These are phyloP conservation scores for Chloranthus sessilifolius DNA, from an alignment of 164 flowering plant species.

Conservation along the genomic window DNA sequence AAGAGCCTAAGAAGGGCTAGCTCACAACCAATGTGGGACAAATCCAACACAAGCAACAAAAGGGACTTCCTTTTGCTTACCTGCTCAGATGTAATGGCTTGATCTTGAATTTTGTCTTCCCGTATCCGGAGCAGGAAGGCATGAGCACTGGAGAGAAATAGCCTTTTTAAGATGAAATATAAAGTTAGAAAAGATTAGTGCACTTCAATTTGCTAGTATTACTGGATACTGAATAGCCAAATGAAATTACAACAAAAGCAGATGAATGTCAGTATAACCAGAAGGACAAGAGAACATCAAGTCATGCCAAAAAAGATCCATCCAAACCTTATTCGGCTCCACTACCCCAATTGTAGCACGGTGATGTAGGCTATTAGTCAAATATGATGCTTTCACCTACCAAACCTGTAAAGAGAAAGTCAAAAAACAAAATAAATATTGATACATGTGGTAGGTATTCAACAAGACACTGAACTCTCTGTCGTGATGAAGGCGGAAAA, in stretches of 20 bases:
- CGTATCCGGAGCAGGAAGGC: conserved; percentile 69
- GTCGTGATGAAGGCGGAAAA: no score
- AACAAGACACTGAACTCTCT: no score
- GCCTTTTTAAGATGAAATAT: conserved; percentile 46
- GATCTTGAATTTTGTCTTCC: conserved; percentile 91
- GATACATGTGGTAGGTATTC: no score
- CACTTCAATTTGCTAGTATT: background rate
- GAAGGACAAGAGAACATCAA: background rate
- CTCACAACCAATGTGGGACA: no score
- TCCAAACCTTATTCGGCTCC: conserved; percentile 68
- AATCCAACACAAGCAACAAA: background rate
- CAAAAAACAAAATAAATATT: background rate
- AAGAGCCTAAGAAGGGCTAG: no score
- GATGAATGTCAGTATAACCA: background rate
- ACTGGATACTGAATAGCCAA: background rate
- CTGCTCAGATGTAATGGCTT: conserved; percentile 77
- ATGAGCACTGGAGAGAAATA: conserved; percentile 90
- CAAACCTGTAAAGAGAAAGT: conserved; percentile 55
- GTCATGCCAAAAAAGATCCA: no score
- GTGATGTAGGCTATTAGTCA: conserved; percentile 90
- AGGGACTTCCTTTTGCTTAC: conserved; percentile 23
- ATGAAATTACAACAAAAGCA: background rate
- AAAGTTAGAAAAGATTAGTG: background rate
- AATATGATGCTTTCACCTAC: conserved; percentile 98
- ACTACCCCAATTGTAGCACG: conserved; percentile 80